Base-by-base conservation (phyloP, 2,329 filamentous ascomycete genomes). In the Periconia digitata region DNA sequence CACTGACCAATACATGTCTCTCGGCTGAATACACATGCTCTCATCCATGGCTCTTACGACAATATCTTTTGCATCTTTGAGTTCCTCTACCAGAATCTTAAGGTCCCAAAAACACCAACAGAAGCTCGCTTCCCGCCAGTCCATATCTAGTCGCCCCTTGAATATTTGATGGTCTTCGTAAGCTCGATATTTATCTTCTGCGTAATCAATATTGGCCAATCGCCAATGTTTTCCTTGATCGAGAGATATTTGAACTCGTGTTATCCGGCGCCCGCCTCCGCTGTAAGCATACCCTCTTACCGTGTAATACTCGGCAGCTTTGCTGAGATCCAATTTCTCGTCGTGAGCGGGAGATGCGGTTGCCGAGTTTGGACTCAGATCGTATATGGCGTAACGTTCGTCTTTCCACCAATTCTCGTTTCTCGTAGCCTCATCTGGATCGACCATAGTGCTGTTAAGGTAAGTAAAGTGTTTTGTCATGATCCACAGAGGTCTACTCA, bases 1-100 rank as follows among this genome's bases (percentile, higher is more conserved):
- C 2, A 95, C 90, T 51, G 85, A 91, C 92, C 92, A 96, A 73
- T 96, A 96, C 89, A 96, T 94, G 62, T 96, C 92, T 52, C 89
- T 81, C 4, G 92, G 92, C 67, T 95, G 90, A 0, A 89, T 76
- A 70, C 88, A 89, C 83, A 96, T 86, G 46, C 86, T 82, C 56
- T 96, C 92, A 59, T 96, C 92, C 90, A 96, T 95, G 4, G 86
- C 87, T 38, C 92, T 81, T 5, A 95, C 85, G 63, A 95, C 79
- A 32, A 96, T 83, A 60, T 91, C 90, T 37, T 84, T 81, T 1
- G 88, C 81, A 2, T 72, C 72, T 35, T 76, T 74, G 15, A 96
- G 75, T 20, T 88, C 83, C 0, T 76, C 63, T 0, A 88, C 70
- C 0, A 82, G 70, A 17, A 96, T 78, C 8, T 86, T 81, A 16